These are phyloP conservation scores for Actinomortierella wolfii DNA, from an alignment of 371 early-diverging fungal genomes.

Conservation along the genomic window DNA sequence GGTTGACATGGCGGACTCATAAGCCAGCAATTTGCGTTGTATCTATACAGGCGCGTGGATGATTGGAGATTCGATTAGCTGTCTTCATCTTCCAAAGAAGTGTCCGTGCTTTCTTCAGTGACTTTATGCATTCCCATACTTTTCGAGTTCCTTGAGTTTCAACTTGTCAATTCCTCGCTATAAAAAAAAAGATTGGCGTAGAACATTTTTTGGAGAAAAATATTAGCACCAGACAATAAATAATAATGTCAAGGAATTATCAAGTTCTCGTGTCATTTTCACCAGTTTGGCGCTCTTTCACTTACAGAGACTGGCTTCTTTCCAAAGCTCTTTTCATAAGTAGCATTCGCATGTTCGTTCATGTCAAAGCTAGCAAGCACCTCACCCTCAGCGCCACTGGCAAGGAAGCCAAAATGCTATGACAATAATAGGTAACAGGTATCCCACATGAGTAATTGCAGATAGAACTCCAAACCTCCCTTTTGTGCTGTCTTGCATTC, in stretches of 20 bases:
- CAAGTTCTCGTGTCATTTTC: background rate
- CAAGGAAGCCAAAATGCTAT: slow-evolving; percentile 68
- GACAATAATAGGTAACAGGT: background rate
- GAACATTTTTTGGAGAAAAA: no score
- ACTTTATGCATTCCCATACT: slow-evolving; percentile 23
- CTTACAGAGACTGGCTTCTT: slow-evolving; percentile 58
- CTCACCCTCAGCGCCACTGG: slow-evolving; percentile 52
- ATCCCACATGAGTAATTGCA: background rate
- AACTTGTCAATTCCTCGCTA: slow-evolving; percentile 70
- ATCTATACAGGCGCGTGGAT: slow-evolving; percentile 20
- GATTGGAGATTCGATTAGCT: no score
- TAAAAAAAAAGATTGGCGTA: background rate
- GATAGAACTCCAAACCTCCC: background rate
- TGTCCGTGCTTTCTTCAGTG: background rate
- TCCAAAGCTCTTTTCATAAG: slow-evolving; percentile 68
- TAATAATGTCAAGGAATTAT: background rate
- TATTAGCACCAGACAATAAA: background rate
- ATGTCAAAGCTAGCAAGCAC: slow-evolving; percentile 72
- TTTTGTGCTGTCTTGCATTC: no score
- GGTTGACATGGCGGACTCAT: slow-evolving; percentile 90
- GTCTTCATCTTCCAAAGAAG: no score
- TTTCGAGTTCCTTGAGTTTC: slow-evolving; percentile 61
- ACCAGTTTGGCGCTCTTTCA: background rate
- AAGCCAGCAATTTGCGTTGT: slow-evolving; percentile 76
- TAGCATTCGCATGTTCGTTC: slow-evolving; percentile 73